phyloP scores from a whole-genome alignment of 2,329 filamentous ascomycete species.

The Hypoxylon sp. region DNA sequence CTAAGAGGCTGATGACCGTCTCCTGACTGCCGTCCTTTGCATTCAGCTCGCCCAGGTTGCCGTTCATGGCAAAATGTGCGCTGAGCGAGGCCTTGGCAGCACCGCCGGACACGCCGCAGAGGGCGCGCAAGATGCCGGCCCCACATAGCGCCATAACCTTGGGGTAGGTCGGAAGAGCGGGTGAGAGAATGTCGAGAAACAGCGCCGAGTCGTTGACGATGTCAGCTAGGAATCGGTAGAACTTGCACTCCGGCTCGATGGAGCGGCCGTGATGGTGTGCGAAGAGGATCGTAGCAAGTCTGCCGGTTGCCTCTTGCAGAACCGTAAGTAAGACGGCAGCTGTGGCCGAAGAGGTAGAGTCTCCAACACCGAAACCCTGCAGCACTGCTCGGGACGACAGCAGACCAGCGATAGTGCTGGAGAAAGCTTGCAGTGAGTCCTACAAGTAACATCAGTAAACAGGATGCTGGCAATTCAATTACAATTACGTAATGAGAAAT shows the following conservation, averaged over 20 bases:
- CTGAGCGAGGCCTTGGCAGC: slow-evolving; percentile 91
- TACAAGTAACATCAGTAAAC: slow-evolving; percentile 24
- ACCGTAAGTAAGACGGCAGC: slow-evolving; percentile 85
- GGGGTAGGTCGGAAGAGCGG: slow-evolving; percentile 70
- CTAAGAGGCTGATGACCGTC: slow-evolving; percentile 88
- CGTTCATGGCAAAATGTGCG: slow-evolving; percentile 88
- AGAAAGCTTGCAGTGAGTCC: slow-evolving; percentile 87
- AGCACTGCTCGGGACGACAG: slow-evolving; percentile 86
- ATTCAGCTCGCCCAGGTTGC: slow-evolving; percentile 93
- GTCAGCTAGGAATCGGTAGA: slow-evolving; percentile 87
- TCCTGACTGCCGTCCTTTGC: slow-evolving; percentile 93
- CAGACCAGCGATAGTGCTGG: slow-evolving; percentile 82
- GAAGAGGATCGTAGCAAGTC: slow-evolving; percentile 87
- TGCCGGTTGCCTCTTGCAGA: slow-evolving; percentile 82
- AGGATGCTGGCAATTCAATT: background rate
- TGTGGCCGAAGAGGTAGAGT: slow-evolving; percentile 81
- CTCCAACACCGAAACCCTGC: slow-evolving; percentile 83
- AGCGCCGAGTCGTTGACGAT: slow-evolving; percentile 89
- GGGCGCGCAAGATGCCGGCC: slow-evolving; percentile 64
- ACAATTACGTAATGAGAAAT: background rate
- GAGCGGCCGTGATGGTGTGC: slow-evolving; percentile 84
- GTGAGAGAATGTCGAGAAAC: slow-evolving; percentile 85
- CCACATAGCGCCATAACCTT: slow-evolving; percentile 64
- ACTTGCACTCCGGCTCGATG: slow-evolving; percentile 91
- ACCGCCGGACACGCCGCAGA: slow-evolving; percentile 91